Evolutionary conservation across 164 flowering plant genomes (phyloP), one percentile per base, ranked within the genome.

Genomic region (Nymphaea colorata): DNA sequence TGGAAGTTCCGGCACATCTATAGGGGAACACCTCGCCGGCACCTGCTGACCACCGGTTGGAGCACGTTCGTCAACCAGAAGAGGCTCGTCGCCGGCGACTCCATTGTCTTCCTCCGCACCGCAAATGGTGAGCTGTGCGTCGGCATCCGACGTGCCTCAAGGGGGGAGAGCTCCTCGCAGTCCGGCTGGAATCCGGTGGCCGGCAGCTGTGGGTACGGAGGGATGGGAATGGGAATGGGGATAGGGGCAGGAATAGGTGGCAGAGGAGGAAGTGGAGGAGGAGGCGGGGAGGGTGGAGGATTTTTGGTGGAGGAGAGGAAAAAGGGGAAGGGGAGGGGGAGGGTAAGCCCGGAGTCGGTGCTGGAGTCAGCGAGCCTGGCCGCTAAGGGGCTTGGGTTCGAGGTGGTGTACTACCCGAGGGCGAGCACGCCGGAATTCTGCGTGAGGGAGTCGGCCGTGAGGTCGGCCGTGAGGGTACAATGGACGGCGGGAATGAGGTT

Each of bases 1-100:
- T 94, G 98, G 98, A 91, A 88, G 65, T 94, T 94, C 70, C 68
- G 99, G 79, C 99, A 94, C 68, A 91, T 94, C 15, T 94, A 94
- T 64, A 75, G 99, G 64, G 99, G 99, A 55, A 94, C 97, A 0
- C 99, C 99, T 0, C 82, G 98, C 41, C 76, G 99, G 64, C 99
- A 94, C 79, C 80, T 94, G 67, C 74, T 94, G 78, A 94, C 99
- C 0, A 94, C 98, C 5, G 99, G 99, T 4, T 94, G 99, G 99
- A 90, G 97, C 72, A 80, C 83, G 59, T 94, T 94, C 70, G 99
- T 94, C 70, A 91, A 94, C 77, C 90, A 84, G 72, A 94, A 94
- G 88, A 94, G 88, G 79, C 90, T 94, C 7, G 82, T 94, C 64
- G 99, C 99, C 0, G 99, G 99, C 36, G 99, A 94, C 71, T 89